Conservation (phyloP, 345 rosid genomes). For the Pistacia vera region DNA sequence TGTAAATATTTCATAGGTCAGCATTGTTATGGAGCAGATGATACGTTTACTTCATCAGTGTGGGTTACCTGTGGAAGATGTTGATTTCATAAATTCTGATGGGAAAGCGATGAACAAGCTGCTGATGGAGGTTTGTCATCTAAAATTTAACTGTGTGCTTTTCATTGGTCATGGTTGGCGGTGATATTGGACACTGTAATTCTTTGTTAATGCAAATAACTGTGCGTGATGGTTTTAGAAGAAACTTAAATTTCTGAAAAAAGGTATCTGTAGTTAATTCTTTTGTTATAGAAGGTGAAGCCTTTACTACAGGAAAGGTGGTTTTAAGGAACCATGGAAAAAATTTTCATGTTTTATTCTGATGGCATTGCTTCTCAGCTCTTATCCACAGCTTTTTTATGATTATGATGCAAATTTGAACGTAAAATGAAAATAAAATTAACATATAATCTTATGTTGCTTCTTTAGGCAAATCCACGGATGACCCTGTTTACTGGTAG, state of each 20-base stretch:
- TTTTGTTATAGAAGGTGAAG: too few relatives aligned
- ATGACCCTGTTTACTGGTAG: constrained; percentile 99
- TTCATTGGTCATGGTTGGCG: background rate
- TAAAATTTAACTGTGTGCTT: background rate
- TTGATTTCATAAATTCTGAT: constrained; percentile 91
- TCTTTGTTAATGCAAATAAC: background rate
- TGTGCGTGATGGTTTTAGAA: background rate
- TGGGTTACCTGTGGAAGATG: constrained; percentile 92
- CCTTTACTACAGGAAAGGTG: background rate
- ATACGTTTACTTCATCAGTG: constrained; percentile 84
- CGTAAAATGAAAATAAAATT: background rate
- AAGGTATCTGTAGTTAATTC: background rate
- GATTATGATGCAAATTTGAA: background rate
- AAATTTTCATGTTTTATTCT: background rate
- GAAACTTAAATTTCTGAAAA: background rate
- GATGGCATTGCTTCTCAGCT: background rate
- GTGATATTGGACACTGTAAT: background rate
- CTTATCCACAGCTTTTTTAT: background rate
- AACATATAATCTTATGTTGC: background rate
- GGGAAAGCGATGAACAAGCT: constrained; percentile 94
- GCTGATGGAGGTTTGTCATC: constrained; percentile 71
- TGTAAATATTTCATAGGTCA: constrained; percentile 51
- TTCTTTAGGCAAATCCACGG: constrained; percentile 76
- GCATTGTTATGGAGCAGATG: constrained; percentile 99
- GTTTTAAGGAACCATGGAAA: background rate